Evolutionary conservation across 2,329 filamentous ascomycete species (phyloP).

Genomic region (Cladosporium austrohemisphaericum): DNA sequence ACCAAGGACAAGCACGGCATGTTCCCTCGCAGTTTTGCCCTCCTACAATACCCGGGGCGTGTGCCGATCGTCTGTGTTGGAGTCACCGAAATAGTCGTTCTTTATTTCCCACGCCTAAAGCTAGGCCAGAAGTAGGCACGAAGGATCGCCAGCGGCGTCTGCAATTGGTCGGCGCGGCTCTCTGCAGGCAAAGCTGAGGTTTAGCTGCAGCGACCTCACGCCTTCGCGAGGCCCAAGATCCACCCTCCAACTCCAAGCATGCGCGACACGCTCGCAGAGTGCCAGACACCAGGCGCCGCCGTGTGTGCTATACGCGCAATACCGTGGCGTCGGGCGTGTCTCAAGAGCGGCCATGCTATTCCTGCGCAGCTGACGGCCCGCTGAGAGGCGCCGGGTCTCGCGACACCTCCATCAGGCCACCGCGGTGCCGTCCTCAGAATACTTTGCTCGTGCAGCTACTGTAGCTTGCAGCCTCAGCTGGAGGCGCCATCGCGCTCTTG

Average conservation of each 20-base stretch:
- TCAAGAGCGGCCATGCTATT: background rate
- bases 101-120: background rate
- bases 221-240: constrained; percentile 3
- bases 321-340: background rate
- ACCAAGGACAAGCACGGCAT: too few species aligned
- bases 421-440: background rate
- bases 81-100: background rate
- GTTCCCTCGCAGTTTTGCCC: too few species aligned
- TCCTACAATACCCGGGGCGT: background rate
- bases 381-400: constrained; percentile 1
- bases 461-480: constrained; percentile 13
- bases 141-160: background rate
- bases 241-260: constrained; percentile 1
- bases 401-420: constrained; percentile 12
- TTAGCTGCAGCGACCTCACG: constrained; percentile 7
- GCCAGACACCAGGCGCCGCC: background rate
- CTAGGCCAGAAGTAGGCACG: background rate
- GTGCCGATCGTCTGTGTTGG: background rate
- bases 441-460: constrained; percentile 7
- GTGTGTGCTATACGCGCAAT: background rate
- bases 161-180: background rate
- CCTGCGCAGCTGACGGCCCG: background rate
- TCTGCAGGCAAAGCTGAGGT: constrained; percentile 8
- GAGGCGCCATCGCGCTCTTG: background rate
- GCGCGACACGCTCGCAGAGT: background rate